Conservation (phyloP, 805 yeast species). For the Wickerhamomyces hampshirensis region DNA sequence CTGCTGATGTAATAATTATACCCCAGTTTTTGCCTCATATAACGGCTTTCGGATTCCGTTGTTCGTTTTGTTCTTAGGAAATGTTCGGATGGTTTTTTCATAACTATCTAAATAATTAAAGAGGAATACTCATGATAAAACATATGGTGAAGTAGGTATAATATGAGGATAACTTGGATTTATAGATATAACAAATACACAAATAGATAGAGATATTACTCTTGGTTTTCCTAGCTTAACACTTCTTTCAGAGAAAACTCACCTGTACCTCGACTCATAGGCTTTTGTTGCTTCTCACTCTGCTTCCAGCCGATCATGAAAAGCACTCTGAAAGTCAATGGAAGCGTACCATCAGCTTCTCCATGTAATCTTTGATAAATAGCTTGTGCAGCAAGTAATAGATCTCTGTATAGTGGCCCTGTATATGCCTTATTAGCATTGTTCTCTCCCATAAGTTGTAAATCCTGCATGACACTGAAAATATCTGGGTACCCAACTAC, state of each 20-base stretch:
- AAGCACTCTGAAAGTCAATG: conserved; percentile 74
- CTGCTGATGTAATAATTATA: too few relatives aligned
- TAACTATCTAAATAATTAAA: too few relatives aligned
- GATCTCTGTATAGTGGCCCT: conserved; percentile 49
- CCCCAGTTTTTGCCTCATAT: too few relatives aligned
- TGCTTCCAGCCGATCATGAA: conserved; percentile 91
- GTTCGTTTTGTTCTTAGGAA: too few relatives aligned
- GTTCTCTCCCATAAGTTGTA: conserved; percentile 81
- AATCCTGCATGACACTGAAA: conserved; percentile 59
- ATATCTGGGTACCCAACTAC: conserved; percentile 75
- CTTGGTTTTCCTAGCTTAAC: too few relatives aligned
- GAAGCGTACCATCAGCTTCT: conserved; percentile 51
- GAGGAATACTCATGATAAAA: too few relatives aligned
- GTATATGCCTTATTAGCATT: conserved; percentile 49
- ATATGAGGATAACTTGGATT: too few relatives aligned
- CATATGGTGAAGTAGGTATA: too few relatives aligned
- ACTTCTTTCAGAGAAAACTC: conserved; percentile 65
- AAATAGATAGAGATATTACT: too few relatives aligned
- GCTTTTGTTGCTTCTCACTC: conserved; percentile 63
- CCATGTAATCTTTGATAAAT: conserved; percentile 72
- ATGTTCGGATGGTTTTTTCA: too few relatives aligned
- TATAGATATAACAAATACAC: too few relatives aligned
- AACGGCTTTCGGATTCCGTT: too few relatives aligned
- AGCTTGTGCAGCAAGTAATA: conserved; percentile 69
- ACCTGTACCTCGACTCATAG: conserved; percentile 69